Percentiles rank a stretch among this genome's conserved stretches.
These are phyloP conservation scores for Trifolium fragiferum DNA, from an alignment of 306 rosid genomes.

Conservation along the genomic window DNA sequence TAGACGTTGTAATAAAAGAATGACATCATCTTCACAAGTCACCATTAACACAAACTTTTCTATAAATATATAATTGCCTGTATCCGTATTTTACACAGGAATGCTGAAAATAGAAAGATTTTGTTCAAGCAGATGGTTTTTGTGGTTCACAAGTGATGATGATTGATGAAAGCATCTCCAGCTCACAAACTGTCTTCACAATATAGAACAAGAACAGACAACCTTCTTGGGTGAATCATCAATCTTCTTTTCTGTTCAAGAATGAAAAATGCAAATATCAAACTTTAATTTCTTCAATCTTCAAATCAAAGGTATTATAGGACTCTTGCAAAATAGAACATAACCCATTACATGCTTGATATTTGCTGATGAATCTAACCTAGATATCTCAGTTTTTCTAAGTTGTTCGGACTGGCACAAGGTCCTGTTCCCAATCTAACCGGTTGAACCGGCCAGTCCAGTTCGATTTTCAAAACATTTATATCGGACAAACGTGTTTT, in stretches of 20 bases:
- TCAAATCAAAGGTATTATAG: conserved; percentile 10
- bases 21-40: conserved; percentile 49
- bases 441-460: too few species aligned
- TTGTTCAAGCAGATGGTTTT: conserved; percentile 50
- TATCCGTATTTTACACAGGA: conserved; percentile 56
- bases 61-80: conserved; percentile 57
- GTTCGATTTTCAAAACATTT: too few species aligned
- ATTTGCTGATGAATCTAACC: conserved; percentile 8
- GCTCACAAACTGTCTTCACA: conserved; percentile 60
- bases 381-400: background rate
- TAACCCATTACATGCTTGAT: conserved; percentile 1
- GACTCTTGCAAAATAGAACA: background rate
- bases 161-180: conserved; percentile 43
- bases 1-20: conserved; percentile 52
- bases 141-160: conserved; percentile 41
- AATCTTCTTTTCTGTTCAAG: conserved; percentile 79
- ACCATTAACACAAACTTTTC: conserved; percentile 56
- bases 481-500: background rate
- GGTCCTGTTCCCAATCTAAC: too few species aligned
- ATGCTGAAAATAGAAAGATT: conserved; percentile 51
- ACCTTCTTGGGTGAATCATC: conserved; percentile 86
- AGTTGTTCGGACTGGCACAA: too few species aligned
- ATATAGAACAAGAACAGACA: conserved; percentile 84
- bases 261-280: conserved; percentile 39
- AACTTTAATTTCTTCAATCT: conserved; percentile 34